Evolutionary conservation across 768 basidiomycete genomes (phyloP).

Genomic region (Clitopilus passeckerianus): DNA sequence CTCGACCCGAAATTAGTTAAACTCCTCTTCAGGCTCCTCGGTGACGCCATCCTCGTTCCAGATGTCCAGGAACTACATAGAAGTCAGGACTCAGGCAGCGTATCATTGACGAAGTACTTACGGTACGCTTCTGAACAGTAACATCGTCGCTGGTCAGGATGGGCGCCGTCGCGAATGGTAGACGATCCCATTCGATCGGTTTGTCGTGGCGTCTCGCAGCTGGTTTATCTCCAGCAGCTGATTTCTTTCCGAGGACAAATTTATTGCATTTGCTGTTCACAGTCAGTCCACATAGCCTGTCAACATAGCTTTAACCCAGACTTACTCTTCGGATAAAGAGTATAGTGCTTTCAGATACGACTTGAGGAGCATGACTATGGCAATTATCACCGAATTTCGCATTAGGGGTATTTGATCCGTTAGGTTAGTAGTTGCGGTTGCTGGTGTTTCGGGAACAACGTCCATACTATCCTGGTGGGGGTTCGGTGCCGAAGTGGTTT

Average conservation of each 20-base stretch:
- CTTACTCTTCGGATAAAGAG: conserved; percentile 88
- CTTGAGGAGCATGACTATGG: conserved; percentile 86
- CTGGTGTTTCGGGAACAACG: conserved; percentile 3
- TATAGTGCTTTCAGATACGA: conserved; percentile 81
- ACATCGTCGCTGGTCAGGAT: conserved; percentile 62
- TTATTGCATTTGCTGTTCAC: conserved; percentile 80
- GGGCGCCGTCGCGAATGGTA: conserved; percentile 61
- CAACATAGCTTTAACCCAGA: conserved; percentile 8
- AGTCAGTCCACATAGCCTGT: background rate
- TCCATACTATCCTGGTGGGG: conserved; percentile 14
- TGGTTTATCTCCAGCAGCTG: conserved; percentile 79
- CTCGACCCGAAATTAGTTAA: conserved; percentile 17
- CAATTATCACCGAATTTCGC: conserved; percentile 70
- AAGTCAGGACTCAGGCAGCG: background rate
- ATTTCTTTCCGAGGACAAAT: conserved; percentile 86
- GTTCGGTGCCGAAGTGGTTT: conserved; percentile 19
- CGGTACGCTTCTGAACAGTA: conserved; percentile 55
- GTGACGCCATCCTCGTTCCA: conserved; percentile 80
- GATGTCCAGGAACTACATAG: conserved; percentile 60
- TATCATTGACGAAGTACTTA: conserved; percentile 27
- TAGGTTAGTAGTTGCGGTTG: conserved; percentile 4
- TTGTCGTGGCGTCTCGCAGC: conserved; percentile 58
- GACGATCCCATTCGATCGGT: conserved; percentile 66
- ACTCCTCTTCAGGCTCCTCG: conserved; percentile 57
- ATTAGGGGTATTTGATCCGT: conserved; percentile 31